Evolutionary conservation across 805 yeast genomes (phyloP).

Genomic region (Starmera dryadoides): DNA sequence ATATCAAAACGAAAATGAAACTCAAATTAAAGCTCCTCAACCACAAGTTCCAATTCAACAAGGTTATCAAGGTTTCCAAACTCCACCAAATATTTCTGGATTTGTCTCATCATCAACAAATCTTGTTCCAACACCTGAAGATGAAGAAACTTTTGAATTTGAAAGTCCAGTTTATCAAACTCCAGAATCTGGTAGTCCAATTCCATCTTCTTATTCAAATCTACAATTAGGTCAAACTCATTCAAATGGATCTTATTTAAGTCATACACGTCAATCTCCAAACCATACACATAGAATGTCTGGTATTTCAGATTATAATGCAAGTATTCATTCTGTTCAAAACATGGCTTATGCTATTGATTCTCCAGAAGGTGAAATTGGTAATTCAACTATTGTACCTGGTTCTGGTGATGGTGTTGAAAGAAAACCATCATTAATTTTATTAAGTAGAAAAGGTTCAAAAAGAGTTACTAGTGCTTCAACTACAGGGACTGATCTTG

Average conservation of each 20-base stretch:
- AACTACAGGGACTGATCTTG: background rate
- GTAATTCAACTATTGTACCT: background rate
- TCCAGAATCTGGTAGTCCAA: background rate
- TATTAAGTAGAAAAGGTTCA: constrained; percentile 8
- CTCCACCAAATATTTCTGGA: too few relatives aligned
- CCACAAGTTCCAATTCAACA: too few relatives aligned
- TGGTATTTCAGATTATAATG: constrained; percentile 19
- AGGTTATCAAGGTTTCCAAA: too few relatives aligned
- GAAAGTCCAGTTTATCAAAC: background rate
- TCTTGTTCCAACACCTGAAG: too few relatives aligned
- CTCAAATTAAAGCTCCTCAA: too few relatives aligned
- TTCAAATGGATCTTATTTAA: background rate
- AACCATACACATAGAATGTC: constrained; percentile 12
- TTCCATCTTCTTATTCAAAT: background rate
- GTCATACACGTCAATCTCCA: background rate
- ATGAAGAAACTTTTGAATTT: background rate
- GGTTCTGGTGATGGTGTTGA: too few relatives aligned
- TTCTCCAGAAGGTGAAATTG: background rate
- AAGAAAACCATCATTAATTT: constrained; percentile 13
- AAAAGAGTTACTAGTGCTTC: background rate
- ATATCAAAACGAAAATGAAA: too few relatives aligned
- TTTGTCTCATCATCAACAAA: too few relatives aligned
- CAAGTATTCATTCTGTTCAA: constrained; percentile 19
- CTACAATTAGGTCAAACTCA: background rate
- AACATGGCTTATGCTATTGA: constrained; percentile 10